Base-by-base conservation (phyloP, 2,329 filamentous ascomycete genomes). In the Aspergillus sp. region DNA sequence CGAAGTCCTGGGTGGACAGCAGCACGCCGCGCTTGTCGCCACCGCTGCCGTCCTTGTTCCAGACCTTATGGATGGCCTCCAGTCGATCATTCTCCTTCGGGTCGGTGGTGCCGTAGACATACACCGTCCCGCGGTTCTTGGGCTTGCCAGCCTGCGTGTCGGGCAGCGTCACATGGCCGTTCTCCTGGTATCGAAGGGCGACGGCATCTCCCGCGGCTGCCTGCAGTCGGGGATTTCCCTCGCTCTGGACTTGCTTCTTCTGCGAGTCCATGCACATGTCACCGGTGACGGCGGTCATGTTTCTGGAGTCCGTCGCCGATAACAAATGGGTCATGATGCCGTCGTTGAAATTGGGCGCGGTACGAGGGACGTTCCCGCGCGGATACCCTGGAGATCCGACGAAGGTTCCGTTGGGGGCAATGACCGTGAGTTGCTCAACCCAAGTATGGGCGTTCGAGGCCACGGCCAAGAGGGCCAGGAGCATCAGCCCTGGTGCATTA, bases 21-120 rank as follows among this genome's bases (percentile, higher is more conserved):
- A 98, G 86, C 47, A 82, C 81, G 32, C 95, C 95, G 46, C 89
- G 86, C 52, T 85, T 82, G 72, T 97, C 88, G 22, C 93, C 94
- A 20, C 93, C 92, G 6, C 84, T 89, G 61, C 93, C 93, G 58
- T 91, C 87, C 18, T 82, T 74, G 51, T 87, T 96, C 95, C 95
- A 98, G 36, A 81, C 74, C 54, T 88, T 81, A 64, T 96, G 87
- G 36, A 97, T 88, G 57, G 79, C 80, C 54, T 80, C 78, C 26
- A 89, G 76, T 57, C 78, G 87, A 70, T 92, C 86, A 54, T 84
- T 78, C 5, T 76, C 71, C 56, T 81, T 82, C 57, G 88, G 85
- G 55, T 88, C 57, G 1, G 80, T 79, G 1, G 90, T 92, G 56
- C 87, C 90, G 72, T 92, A 93, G 61, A 93, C 81, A 73, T 85